These are phyloP conservation scores for Colletotrichum sp. DNA, from an alignment of 2,329 filamentous ascomycete genomes.

Conservation along the genomic window DNA sequence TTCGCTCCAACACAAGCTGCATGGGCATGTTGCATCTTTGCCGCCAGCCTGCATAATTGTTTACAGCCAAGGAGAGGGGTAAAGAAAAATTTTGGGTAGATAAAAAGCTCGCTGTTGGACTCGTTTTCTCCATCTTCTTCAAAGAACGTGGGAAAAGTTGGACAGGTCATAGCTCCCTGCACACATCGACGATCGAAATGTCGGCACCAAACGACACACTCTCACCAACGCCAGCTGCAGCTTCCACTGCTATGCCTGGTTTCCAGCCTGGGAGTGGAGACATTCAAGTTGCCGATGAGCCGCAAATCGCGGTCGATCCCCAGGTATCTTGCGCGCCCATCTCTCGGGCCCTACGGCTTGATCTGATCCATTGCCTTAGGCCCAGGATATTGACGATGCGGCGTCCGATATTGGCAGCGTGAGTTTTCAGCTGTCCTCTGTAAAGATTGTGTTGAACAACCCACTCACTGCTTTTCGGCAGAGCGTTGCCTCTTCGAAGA, in stretches of 20 bases:
- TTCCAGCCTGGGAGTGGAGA: background rate
- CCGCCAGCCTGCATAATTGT: background rate
- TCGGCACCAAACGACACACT: background rate
- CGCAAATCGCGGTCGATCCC: background rate
- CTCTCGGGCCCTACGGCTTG: background rate
- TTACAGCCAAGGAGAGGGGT: background rate
- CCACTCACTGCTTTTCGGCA: background rate
- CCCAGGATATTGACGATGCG: background rate
- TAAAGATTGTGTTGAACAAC: fast-evolving
- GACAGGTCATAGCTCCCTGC: background rate
- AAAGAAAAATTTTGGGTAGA: background rate
- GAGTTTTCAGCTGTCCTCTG: fast-evolving
- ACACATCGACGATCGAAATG: background rate
- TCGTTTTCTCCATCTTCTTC: background rate
- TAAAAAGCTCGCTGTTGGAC: background rate
- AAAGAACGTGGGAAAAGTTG: background rate
- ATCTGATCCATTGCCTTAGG: background rate
- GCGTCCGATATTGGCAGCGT: background rate
- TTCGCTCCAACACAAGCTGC: background rate
- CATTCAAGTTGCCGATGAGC: background rate
- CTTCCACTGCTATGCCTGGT: background rate
- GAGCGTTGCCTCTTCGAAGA: background rate
- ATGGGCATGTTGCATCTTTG: background rate
- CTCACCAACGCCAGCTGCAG: background rate
- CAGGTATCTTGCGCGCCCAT: background rate